Evolutionary conservation across 2,329 filamentous ascomycete species (phyloP).

Genomic region (Cladosporium velox): DNA sequence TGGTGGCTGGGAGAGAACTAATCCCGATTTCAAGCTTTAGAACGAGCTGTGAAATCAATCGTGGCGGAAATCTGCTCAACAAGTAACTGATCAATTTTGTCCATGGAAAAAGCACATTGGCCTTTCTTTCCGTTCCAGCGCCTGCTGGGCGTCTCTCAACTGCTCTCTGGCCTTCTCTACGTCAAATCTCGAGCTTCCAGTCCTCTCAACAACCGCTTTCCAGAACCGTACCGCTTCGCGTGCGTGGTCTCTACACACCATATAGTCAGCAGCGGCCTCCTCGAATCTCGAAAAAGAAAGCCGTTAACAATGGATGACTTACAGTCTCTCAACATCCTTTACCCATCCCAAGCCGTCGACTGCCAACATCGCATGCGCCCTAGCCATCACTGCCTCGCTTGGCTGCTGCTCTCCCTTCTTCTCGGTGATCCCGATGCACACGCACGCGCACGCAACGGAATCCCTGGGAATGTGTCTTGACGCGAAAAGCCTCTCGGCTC

Average conservation of each 20-base stretch:
- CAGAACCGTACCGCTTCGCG: background rate
- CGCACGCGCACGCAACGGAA: background rate
- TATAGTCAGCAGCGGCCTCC: background rate
- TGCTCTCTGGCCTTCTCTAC: background rate
- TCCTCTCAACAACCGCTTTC: background rate
- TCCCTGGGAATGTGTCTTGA: background rate
- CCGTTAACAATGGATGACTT: background rate
- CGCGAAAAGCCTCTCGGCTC: background rate
- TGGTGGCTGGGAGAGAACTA: slow-evolving; percentile 36
- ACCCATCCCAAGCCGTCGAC: background rate
- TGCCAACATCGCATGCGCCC: background rate
- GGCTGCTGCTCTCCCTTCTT: background rate
- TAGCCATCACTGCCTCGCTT: background rate
- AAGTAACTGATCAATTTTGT: background rate
- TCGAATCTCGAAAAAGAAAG: background rate
- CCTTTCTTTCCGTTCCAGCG: background rate
- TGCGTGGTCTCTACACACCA: background rate
- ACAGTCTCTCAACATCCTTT: background rate
- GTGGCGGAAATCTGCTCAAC: background rate
- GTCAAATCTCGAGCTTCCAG: background rate
- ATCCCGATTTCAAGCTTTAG: slow-evolving; percentile 37
- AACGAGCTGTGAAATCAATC: background rate
- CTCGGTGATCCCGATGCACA: background rate
- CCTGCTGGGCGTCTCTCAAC: background rate
- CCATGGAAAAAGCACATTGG: background rate